Conservation (phyloP, 306 rosid genomes). For the Luffa aegyptiaca region DNA sequence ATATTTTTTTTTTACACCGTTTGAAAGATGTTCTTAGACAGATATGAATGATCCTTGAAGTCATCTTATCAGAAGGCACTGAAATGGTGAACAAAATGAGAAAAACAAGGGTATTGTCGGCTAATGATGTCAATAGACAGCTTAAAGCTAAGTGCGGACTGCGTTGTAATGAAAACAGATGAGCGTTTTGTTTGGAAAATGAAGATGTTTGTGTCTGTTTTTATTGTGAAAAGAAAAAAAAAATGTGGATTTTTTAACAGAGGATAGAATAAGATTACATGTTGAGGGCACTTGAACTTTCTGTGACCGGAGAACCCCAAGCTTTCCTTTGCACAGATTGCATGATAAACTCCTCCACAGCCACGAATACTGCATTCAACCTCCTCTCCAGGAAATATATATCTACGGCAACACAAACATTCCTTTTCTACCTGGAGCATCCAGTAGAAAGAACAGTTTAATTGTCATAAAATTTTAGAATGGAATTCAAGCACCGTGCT, state of each 20-base stretch:
- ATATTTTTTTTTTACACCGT: background rate
- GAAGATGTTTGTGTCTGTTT: background rate
- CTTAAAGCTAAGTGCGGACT: background rate
- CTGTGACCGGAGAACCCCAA: conserved; percentile 28
- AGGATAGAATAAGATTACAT: conserved; percentile 29
- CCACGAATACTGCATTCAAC: conserved; percentile 56
- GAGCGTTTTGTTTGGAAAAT: background rate
- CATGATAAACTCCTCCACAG: conserved; percentile 51
- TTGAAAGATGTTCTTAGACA: background rate
- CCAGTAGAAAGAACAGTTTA: background rate
- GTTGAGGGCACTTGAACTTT: conserved; percentile 85
- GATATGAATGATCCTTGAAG: background rate
- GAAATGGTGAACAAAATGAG: background rate
- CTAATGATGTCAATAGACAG: background rate
- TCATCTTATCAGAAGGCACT: background rate
- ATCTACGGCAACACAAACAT: conserved; percentile 42
- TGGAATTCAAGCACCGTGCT: background rate
- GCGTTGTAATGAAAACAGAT: background rate
- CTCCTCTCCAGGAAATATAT: conserved; percentile 40
- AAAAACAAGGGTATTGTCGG: background rate
- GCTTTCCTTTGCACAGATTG: conserved; percentile 44
- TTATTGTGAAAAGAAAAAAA: background rate
- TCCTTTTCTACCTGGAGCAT: conserved; percentile 41
- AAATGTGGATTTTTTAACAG: background rate
- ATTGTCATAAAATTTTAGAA: background rate